Conservation (phyloP, 495 filamentous ascomycete genomes). For the Penicillium longicatenatum region DNA sequence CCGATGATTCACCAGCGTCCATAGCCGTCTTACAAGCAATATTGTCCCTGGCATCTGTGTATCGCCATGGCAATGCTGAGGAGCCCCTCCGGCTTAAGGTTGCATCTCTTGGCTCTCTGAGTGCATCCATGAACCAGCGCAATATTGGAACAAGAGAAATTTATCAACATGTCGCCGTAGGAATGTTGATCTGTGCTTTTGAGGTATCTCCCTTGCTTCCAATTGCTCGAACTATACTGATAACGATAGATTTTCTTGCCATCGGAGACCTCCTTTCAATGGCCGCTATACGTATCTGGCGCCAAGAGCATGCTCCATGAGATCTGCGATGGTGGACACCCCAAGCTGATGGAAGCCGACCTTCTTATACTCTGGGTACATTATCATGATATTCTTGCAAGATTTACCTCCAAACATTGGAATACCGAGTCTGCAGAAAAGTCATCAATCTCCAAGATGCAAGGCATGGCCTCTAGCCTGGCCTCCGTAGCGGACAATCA, state of each 20-base stretch:
- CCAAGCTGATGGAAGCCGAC: slow-evolving; percentile 11
- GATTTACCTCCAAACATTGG: slow-evolving; percentile 11
- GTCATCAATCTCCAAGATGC: slow-evolving; percentile 3
- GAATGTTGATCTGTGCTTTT: slow-evolving; percentile 17
- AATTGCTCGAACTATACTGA: not conserved
- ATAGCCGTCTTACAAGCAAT: slow-evolving; percentile 17
- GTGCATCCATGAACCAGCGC: slow-evolving; percentile 1
- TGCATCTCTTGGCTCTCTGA: slow-evolving; percentile 9
- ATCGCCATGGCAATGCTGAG: slow-evolving; percentile 10
- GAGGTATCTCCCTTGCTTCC: not conserved
- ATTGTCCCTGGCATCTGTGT: slow-evolving; percentile 13
- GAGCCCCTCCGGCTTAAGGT: slow-evolving; percentile 13
- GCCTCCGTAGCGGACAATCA: not conserved
- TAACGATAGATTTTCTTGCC: not conserved
- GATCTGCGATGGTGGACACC: slow-evolving; percentile 6
- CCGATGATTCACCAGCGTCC: slow-evolving; percentile 12
- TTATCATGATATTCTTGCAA: slow-evolving; percentile 18
- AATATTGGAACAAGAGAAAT: slow-evolving; percentile 7
- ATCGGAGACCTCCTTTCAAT: slow-evolving; percentile 16
- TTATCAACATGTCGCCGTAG: slow-evolving; percentile 15
- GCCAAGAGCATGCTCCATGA: slow-evolving; percentile 16
- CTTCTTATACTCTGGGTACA: slow-evolving; percentile 15
- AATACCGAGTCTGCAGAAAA: not conserved
- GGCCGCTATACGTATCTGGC: slow-evolving; percentile 14
- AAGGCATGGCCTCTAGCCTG: slow-evolving; percentile 8